A percentile compares a stretch with the other conserved stretches of the same genome.
Evolutionary conservation across 768 basidiomycete species (phyloP).

Genomic region (Amanita molliuscula): DNA sequence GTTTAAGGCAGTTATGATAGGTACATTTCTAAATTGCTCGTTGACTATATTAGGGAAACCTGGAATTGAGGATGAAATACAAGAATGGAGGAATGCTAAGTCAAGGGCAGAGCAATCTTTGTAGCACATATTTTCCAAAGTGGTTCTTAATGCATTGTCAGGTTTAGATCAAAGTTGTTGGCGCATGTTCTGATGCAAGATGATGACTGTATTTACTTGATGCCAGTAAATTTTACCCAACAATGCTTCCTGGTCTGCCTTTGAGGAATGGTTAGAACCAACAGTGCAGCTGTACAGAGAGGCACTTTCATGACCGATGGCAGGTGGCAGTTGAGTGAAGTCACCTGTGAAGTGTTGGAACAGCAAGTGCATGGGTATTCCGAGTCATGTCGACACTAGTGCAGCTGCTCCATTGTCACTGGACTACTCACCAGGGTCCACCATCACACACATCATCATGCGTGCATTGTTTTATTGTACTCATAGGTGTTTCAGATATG

Average conservation of each 20-base stretch:
- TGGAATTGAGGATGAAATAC: constrained; percentile 8
- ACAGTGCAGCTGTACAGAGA: constrained; percentile 11
- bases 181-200: constrained; percentile 22
- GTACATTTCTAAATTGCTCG: constrained; percentile 16
- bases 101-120: constrained; percentile 15
- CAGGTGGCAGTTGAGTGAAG: constrained; percentile 23
- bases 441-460: too few species aligned
- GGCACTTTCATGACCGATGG: constrained; percentile 11
- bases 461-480: too few species aligned
- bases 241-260: constrained; percentile 11
- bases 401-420: too few species aligned
- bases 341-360: constrained; percentile 30
- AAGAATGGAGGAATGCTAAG: constrained; percentile 13
- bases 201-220: constrained; percentile 20
- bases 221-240: constrained; percentile 21
- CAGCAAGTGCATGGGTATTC: too few species aligned
- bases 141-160: constrained; percentile 11
- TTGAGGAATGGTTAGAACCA: neutral
- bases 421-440: too few species aligned
- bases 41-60: neutral
- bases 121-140: constrained; percentile 21
- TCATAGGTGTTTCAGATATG: too few species aligned
- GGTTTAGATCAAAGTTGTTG: constrained; percentile 10
- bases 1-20: constrained; percentile 22
- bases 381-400: too few species aligned